Evolutionary conservation across 805 yeast genomes (phyloP).

Genomic region (Saturnispora sanitii): DNA sequence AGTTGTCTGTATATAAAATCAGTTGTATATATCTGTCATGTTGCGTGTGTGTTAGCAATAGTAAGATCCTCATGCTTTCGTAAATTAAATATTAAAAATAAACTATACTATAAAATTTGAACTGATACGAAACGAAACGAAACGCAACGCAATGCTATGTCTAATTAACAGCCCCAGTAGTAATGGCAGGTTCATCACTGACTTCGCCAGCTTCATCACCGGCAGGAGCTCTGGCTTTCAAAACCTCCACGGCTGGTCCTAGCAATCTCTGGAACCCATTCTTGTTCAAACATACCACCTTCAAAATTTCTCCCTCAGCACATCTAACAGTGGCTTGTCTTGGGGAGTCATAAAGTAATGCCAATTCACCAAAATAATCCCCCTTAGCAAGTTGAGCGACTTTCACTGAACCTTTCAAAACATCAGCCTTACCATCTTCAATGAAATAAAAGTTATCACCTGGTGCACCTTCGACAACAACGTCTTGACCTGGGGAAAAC

Average conservation of each 20-base stretch:
- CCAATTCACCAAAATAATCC: conserved; percentile 95
- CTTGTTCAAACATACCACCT: conserved; percentile 88
- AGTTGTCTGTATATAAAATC: too few relatives aligned
- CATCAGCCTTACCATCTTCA: conserved; percentile 77
- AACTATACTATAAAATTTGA: too few relatives aligned
- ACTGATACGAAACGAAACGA: too few relatives aligned
- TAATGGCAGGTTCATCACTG: too few relatives aligned
- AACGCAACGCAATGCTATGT: too few relatives aligned
- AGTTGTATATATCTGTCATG: too few relatives aligned
- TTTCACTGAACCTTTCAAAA: conserved; percentile 52
- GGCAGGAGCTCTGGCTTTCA: conserved; percentile 73
- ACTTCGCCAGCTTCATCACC: not conserved
- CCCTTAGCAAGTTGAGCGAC: conserved; percentile 59
- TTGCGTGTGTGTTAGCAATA: too few relatives aligned
- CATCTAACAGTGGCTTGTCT: conserved; percentile 86
- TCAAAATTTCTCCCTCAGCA: conserved; percentile 53
- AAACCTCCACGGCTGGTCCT: conserved; percentile 88
- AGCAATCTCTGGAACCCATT: conserved; percentile 87
- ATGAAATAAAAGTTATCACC: conserved; percentile 70
- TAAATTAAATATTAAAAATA: too few relatives aligned
- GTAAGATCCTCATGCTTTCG: too few relatives aligned
- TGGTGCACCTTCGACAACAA: conserved; percentile 78
- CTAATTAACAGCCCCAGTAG: too few relatives aligned
- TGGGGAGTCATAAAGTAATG: conserved; percentile 82
- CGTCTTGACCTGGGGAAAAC: conserved; percentile 59